Base-by-base conservation (phyloP, 192 early-diverging fungal genomes). In the Coemansia sp. region DNA sequence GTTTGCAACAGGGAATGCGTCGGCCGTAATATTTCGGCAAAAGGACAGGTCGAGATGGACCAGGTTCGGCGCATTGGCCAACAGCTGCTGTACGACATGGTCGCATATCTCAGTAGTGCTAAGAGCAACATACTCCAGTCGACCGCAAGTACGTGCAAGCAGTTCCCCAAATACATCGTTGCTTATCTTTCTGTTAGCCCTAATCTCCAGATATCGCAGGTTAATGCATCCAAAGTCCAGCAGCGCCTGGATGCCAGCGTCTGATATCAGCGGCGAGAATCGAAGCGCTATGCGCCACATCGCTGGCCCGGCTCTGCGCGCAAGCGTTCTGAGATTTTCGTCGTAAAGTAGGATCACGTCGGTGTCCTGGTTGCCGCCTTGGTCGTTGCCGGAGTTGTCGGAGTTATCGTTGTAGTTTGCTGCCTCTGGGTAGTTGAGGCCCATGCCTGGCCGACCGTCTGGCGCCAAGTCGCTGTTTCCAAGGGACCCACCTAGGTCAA, bases 291-390 rank as follows among this genome's bases (percentile, higher is more conserved):
- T 55, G 30, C 39, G 61, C 51, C 35, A 51, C 27, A 76, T 51
- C 13, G 74, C 74, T 22, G 74, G 61, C 1, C 74, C 74, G 11
- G 74, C 74, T 19, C 69, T 42, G 30, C 74, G 64, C 13, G 65
- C 65, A 28, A 76, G 39, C 11, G 34, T 36, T 30, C 57, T 52
- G 8, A 73, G 45, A 18, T 68, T 59, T 19, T 16, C n/a, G 58
- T 73, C 71, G 19, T 50, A 55, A 13, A 68, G 35, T 18, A 47
- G 51, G n/a, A 39, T 45, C 8, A 22, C 13, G 54, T 14, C 23
- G 30, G 50, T 48, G 19, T 25, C 16, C 0, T 19, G 9, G 9
- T 30, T 18, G 19, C 34, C 10, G 8, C 2, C 32, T 18, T 5
- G 7, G 27, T n/a, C 54, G 16, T 13, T 30, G n/a, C 10, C 30